Evolutionary conservation across 1,139 yeast genomes (phyloP), one percentile per base, ranked within the genome.

Genomic region (Sugiyamaella japonica): DNA sequence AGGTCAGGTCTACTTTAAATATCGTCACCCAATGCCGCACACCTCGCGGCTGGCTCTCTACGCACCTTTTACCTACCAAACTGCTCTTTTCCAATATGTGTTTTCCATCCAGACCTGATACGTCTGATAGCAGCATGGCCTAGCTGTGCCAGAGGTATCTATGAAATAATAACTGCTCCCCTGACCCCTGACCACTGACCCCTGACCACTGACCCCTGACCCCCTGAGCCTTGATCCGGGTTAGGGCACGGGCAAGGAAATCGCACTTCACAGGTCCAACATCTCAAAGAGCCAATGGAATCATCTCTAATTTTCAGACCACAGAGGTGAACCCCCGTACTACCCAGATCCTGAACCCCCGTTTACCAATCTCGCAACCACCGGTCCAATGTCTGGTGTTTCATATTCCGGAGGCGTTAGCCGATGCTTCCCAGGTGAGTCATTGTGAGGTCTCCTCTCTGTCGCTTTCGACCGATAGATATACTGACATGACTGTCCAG

Each of bases 361-460:
- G 37, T 38, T 17, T 7, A 29, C 3, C 16, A 23, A 20, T 10
- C 23, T 28, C 38, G 23, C 13, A n/a, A 32, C 3, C 6, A 20
- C 25, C 3, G 25, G 25, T 20, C 25, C 7, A 37, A 53, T 43
- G 54, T 45, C 45, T 8, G 55, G 58, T 12, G 56, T 56, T 20
- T 54, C 57, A 40, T 87, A 75, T 28, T 77, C 55, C 16, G 80
- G 81, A 37, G 81, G 80, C 23, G 68, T 73, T 52, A 72, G 79
- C 63, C 73, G 81, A 58, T 78, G 82, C 68, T 78, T 75, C 62
- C 70, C 74, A 51, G 73, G 75, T 65, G 69, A 65, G 75, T 63
- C 16, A 20, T 3, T 3, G 6, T 7, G 28, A n/a, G n/a, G n/a
- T n/a, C n/a, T n/a, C n/a, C n/a, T 15, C 34, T 9, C 7, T 29